Percentiles rank a stretch among this genome's conserved stretches.
Conservation (phyloP, 2,329 filamentous ascomycete species). For the Clarireedia paspali region DNA sequence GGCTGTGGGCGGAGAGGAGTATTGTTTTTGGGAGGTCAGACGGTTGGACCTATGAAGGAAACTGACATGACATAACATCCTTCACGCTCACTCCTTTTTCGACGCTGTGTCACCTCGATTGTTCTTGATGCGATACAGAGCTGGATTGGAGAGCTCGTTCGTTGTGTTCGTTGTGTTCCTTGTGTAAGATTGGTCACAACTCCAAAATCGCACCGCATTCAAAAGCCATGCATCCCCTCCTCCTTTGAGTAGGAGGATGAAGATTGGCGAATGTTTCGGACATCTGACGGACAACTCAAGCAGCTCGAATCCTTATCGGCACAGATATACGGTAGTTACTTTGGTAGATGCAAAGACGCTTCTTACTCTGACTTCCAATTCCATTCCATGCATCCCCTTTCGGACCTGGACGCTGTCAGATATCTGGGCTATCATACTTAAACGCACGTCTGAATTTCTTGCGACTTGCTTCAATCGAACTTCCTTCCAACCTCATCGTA, state of each 20-base stretch:
- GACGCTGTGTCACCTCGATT: slow-evolving; percentile 4
- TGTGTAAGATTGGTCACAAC: neutral
- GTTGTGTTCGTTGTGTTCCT: neutral
- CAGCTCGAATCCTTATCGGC: too few species aligned
- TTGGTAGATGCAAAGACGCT: too few species aligned
- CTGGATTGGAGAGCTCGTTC: neutral
- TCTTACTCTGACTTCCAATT: too few species aligned
- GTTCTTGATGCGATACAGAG: slow-evolving; percentile 1
- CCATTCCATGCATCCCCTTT: too few species aligned
- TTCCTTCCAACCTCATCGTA: neutral
- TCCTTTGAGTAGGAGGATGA: too few species aligned
- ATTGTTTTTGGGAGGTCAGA: slow-evolving; percentile 2
- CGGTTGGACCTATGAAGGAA: neutral
- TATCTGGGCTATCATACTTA: too few species aligned
- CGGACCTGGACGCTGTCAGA: too few species aligned
- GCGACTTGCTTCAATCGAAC: neutral
- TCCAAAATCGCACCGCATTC: neutral
- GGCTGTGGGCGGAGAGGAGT: neutral
- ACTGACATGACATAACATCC: neutral
- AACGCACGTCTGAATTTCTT: too few species aligned
- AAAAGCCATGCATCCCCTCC: neutral
- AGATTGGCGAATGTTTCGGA: too few species aligned
- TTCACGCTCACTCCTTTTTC: neutral
- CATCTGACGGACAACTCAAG: too few species aligned
- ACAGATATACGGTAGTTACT: too few species aligned